Conservation (phyloP, 2,329 filamentous ascomycete genomes). For the Ceratocystis alfenasii region DNA sequence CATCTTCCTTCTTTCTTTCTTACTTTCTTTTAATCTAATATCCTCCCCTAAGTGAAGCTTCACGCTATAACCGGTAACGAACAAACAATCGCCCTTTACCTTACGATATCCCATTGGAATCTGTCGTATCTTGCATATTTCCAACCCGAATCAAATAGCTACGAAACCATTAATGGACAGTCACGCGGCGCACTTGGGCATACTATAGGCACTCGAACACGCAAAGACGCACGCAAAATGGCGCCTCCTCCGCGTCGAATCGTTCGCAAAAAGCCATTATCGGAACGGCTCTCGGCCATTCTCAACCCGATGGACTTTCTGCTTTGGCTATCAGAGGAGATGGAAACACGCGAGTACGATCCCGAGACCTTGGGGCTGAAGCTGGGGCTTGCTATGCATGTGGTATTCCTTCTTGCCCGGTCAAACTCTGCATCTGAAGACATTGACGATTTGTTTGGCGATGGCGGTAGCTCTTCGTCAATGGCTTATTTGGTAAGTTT, state of each 20-base stretch:
- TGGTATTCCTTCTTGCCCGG: slow-evolving; percentile 68
- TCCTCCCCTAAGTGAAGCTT: not conserved
- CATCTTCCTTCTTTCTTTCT: not conserved
- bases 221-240: slow-evolving; percentile 1
- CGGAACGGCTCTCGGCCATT: slow-evolving; percentile 66
- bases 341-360: slow-evolving; percentile 86
- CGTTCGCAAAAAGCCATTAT: slow-evolving; percentile 66
- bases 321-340: slow-evolving; percentile 82
- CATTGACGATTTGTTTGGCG: slow-evolving; percentile 75
- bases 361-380: slow-evolving; percentile 65
- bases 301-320: slow-evolving; percentile 82
- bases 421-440: slow-evolving; percentile 54
- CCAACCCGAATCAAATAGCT: too few species aligned
- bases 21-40: slow-evolving; percentile 6
- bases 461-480: slow-evolving; percentile 54
- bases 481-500: slow-evolving; percentile 44
- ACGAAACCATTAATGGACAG: too few species aligned
- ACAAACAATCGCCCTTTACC: too few species aligned
- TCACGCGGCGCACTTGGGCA: too few species aligned
- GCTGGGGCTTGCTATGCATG: slow-evolving; percentile 63
- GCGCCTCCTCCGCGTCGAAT: slow-evolving; percentile 47
- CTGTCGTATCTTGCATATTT: too few species aligned
- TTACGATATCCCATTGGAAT: too few species aligned
- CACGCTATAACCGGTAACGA: too few species aligned
- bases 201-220: not conserved